These are phyloP conservation scores for Mortierella sp. DNA, from an alignment of 371 early-diverging fungal genomes.

Conservation along the genomic window DNA sequence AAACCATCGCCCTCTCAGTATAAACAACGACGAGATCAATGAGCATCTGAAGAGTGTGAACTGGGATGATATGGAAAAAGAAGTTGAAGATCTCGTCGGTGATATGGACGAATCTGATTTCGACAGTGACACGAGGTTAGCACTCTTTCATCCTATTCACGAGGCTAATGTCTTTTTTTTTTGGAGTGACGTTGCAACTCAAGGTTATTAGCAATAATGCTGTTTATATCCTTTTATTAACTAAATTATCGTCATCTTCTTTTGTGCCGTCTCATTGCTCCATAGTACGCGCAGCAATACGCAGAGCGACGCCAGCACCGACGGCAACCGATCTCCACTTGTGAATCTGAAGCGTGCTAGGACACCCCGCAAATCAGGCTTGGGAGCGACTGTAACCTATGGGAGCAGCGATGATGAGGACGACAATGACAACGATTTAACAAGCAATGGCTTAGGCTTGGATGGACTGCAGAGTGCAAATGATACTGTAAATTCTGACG, in stretches of 20 bases:
- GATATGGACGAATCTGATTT: slow-evolving; percentile 65
- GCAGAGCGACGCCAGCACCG: slow-evolving; percentile 44
- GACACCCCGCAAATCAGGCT: slow-evolving; percentile 34
- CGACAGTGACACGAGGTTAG: slow-evolving; percentile 60
- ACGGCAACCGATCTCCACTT: slow-evolving; percentile 28
- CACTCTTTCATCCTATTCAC: slow-evolving; percentile 9
- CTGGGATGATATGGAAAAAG: slow-evolving; percentile 69
- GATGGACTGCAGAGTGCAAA: slow-evolving; percentile 61
- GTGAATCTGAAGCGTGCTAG: slow-evolving; percentile 39
- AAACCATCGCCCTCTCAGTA: slow-evolving; percentile 47
- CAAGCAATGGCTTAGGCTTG: slow-evolving; percentile 43
- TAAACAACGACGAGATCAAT: slow-evolving; percentile 61
- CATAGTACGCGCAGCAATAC: slow-evolving; percentile 50
- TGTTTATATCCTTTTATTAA: not conserved
- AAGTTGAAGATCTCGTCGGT: slow-evolving; percentile 71
- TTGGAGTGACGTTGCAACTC: not conserved
- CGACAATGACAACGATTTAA: slow-evolving; percentile 20
- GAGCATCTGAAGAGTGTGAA: slow-evolving; percentile 62
- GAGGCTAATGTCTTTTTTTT: not conserved
- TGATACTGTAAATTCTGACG: slow-evolving; percentile 20
- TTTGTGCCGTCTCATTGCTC: not conserved
- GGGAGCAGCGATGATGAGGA: slow-evolving; percentile 37
- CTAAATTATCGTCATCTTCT: not conserved
- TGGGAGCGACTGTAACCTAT: slow-evolving; percentile 34
- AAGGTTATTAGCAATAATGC: not conserved